phyloP scores from a whole-genome alignment of 1,284 basidiomycete species.

The Wolfiporia cocos region DNA sequence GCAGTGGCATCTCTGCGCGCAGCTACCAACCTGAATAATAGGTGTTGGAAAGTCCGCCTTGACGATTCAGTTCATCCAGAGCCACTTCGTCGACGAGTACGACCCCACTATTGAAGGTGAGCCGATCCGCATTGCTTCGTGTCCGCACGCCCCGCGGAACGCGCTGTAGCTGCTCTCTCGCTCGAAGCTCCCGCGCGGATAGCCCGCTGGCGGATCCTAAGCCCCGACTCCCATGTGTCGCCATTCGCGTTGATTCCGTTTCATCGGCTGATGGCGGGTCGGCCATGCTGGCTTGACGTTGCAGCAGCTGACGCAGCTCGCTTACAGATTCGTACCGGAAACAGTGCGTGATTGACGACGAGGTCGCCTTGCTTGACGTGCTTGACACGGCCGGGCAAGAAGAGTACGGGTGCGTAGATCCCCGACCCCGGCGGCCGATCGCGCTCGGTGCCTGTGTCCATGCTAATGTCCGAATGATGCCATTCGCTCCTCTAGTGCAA shows the following conservation, averaged over 20 bases:
- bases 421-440: background rate
- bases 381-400: slow-evolving; percentile 99
- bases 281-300: too few relatives aligned
- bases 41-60: slow-evolving; percentile 96
- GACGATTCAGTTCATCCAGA: slow-evolving; percentile 98
- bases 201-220: too few relatives aligned
- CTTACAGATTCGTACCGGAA: slow-evolving; percentile 93
- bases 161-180: too few relatives aligned
- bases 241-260: too few relatives aligned
- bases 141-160: too few relatives aligned
- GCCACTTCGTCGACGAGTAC: slow-evolving; percentile 97
- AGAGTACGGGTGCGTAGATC: slow-evolving; percentile 84
- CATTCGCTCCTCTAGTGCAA: slow-evolving; percentile 78
- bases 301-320: too few relatives aligned
- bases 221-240: too few relatives aligned
- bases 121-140: slow-evolving; percentile 7
- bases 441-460: background rate
- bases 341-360: slow-evolving; percentile 96
- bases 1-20: too few relatives aligned
- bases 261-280: too few relatives aligned
- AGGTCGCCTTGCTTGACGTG: slow-evolving; percentile 95
- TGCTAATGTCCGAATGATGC: slow-evolving; percentile 4
- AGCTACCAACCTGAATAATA: too few relatives aligned
- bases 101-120: slow-evolving; percentile 95
- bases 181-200: too few relatives aligned